Evolutionary conservation across 176 grass and related monocot species (phyloP).

Genomic region (Microstegium vimineum): DNA sequence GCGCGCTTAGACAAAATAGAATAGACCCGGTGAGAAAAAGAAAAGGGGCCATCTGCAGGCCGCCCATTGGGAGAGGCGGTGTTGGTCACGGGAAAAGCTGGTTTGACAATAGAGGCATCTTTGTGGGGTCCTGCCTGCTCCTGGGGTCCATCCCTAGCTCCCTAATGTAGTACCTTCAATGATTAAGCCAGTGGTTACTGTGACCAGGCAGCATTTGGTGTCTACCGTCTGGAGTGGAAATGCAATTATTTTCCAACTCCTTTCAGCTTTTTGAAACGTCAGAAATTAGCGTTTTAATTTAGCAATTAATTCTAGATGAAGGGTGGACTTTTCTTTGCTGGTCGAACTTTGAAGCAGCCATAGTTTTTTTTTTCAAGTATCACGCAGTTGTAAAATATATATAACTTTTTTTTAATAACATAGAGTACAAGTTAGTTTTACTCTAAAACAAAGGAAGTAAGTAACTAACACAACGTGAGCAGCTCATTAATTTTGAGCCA

Average conservation of each 20-base stretch:
- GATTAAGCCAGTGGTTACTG: slow-evolving; percentile 34
- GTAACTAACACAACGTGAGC: neutral
- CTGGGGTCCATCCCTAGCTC: slow-evolving; percentile 2
- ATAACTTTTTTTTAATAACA: no score
- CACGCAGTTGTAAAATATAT: no score
- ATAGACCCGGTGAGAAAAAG: slow-evolving; percentile 9
- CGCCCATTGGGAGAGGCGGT: neutral
- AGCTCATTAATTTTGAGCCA: neutral
- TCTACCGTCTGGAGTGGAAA: neutral
- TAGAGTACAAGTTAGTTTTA: no score
- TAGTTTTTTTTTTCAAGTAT: neutral
- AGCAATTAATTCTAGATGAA: neutral
- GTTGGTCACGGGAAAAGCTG: slow-evolving; percentile 29
- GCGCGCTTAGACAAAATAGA: slow-evolving; percentile 22
- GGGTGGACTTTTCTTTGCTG: neutral
- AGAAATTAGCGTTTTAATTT: neutral
- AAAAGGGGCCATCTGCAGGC: slow-evolving; percentile 13
- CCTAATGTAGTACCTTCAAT: slow-evolving; percentile 21
- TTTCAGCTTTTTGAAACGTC: neutral
- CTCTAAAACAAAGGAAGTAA: no score
- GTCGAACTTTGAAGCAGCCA: neutral
- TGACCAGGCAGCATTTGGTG: slow-evolving; percentile 11
- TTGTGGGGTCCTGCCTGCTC: slow-evolving; percentile 6
- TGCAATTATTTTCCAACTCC: no score
- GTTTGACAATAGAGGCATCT: slow-evolving; percentile 39